Conservation (phyloP, 148 eudicot genomes). For the Simmondsia chinensis region DNA sequence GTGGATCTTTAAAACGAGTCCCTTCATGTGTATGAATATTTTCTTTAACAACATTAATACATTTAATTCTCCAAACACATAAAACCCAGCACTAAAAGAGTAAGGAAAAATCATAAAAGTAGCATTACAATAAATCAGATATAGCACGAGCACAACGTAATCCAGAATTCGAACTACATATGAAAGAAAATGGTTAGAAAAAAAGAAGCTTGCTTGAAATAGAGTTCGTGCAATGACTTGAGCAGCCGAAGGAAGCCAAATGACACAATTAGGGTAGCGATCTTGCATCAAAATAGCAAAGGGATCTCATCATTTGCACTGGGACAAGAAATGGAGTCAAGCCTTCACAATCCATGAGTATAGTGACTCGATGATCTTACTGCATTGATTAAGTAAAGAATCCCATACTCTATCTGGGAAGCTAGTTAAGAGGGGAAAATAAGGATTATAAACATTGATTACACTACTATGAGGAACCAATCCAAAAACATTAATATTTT, state of each 20-base stretch:
- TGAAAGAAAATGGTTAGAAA: too few relatives aligned
- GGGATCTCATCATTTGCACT: slow-evolving; percentile 18
- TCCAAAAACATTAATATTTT: too few relatives aligned
- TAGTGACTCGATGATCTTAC: slow-evolving; percentile 19
- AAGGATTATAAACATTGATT: neutral
- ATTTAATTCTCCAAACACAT: too few relatives aligned
- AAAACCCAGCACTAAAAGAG: too few relatives aligned
- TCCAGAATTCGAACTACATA: neutral
- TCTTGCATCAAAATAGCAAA: slow-evolving; percentile 23
- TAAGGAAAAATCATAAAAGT: too few relatives aligned
- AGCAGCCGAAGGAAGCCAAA: slow-evolving; percentile 16
- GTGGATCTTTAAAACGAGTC: too few relatives aligned
- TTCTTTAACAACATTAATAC: too few relatives aligned
- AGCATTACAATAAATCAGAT: neutral
- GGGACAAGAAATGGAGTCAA: slow-evolving; percentile 19
- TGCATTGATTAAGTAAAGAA: slow-evolving; percentile 9
- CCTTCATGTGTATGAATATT: too few relatives aligned
- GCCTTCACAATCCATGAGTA: slow-evolving; percentile 23
- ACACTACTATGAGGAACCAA: too few relatives aligned
- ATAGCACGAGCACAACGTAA: neutral
- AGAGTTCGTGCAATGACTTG: slow-evolving; percentile 15
- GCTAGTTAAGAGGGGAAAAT: slow-evolving; percentile 7
- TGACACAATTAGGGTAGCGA: slow-evolving; percentile 18
- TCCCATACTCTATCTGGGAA: slow-evolving; percentile 25
- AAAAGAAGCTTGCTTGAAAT: slow-evolving; percentile 18